phyloP scores from a whole-genome alignment of 1,284 basidiomycete genomes.

The Cutaneotrichosporon cavernicola region DNA sequence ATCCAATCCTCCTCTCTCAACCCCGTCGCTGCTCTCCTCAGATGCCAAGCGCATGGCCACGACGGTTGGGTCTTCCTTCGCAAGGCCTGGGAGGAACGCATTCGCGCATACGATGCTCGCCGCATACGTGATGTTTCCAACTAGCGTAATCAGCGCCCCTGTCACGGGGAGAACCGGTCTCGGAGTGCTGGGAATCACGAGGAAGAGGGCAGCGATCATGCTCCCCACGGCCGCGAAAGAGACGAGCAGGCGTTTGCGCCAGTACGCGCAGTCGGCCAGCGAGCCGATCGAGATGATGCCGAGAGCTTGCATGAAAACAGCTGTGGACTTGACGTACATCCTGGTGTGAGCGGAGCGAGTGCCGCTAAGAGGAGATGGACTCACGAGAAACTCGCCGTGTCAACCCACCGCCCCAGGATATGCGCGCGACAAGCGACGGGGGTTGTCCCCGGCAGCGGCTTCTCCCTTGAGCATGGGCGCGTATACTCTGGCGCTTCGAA shows the following conservation, averaged over 20 bases:
- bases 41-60: slow-evolving; percentile 54
- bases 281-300: slow-evolving; percentile 86
- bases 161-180: slow-evolving; percentile 63
- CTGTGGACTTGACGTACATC: slow-evolving; percentile 78
- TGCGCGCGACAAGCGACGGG: slow-evolving; percentile 40
- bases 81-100: slow-evolving; percentile 76
- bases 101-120: slow-evolving; percentile 84
- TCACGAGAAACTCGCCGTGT: slow-evolving; percentile 82
- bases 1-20: not conserved
- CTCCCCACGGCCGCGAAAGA: slow-evolving; percentile 71
- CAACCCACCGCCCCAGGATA: slow-evolving; percentile 67
- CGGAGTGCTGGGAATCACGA: slow-evolving; percentile 68
- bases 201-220: slow-evolving; percentile 65
- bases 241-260: slow-evolving; percentile 73
- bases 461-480: slow-evolving; percentile 30
- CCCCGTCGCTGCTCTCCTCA: not conserved
- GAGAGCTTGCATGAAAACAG: slow-evolving; percentile 80
- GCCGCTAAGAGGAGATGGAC: slow-evolving; percentile 27
- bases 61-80: slow-evolving; percentile 62
- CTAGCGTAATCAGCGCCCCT: slow-evolving; percentile 67
- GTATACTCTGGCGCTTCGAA: slow-evolving; percentile 39
- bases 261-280: slow-evolving; percentile 76
- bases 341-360: slow-evolving; percentile 54
- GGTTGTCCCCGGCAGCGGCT: slow-evolving; percentile 16
- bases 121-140: slow-evolving; percentile 78